Evolutionary conservation across 352 stramenopile species (phyloP).

Genomic region (Pythium pectinolyticum): DNA sequence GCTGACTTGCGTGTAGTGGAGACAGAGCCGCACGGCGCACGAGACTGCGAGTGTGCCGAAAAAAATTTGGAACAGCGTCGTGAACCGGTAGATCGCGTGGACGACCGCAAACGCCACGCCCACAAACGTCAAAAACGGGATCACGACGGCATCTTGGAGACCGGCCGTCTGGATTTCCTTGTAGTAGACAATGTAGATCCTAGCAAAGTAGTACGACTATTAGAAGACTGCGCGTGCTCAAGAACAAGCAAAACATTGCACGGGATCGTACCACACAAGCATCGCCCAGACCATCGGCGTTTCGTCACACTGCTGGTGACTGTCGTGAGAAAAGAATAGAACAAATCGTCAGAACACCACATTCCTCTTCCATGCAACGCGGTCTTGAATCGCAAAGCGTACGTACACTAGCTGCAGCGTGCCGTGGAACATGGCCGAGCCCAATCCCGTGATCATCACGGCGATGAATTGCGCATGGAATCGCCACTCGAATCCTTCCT

Average conservation of each 20-base stretch:
- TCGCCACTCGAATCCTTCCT: constrained; percentile 68
- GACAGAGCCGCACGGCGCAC: constrained; percentile 47
- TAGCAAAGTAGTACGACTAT: too few species aligned
- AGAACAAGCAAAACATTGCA: not conserved
- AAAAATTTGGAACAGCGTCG: constrained; percentile 74
- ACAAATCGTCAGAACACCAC: not conserved
- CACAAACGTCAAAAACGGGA: constrained; percentile 50
- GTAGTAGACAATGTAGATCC: constrained; percentile 83
- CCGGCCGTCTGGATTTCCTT: constrained; percentile 61
- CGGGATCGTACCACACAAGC: constrained; percentile 63
- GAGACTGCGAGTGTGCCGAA: constrained; percentile 62
- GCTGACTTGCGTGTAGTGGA: constrained; percentile 59
- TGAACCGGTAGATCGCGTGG: constrained; percentile 79
- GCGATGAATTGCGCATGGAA: constrained; percentile 77
- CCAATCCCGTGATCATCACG: constrained; percentile 79
- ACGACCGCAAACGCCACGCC: constrained; percentile 66
- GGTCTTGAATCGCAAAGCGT: too few species aligned
- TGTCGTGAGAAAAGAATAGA: not conserved
- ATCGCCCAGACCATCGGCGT: constrained; percentile 88
- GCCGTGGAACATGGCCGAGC: constrained; percentile 84
- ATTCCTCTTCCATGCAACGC: not conserved
- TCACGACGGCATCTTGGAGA: constrained; percentile 41
- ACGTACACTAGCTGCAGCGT: constrained; percentile 66
- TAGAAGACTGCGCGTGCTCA: not conserved
- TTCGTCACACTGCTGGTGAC: constrained; percentile 79